Percentiles rank a stretch among this genome's conserved stretches.
These are phyloP conservation scores for Fusarium mexicanum DNA, from an alignment of 2,329 filamentous ascomycete species.

Conservation along the genomic window DNA sequence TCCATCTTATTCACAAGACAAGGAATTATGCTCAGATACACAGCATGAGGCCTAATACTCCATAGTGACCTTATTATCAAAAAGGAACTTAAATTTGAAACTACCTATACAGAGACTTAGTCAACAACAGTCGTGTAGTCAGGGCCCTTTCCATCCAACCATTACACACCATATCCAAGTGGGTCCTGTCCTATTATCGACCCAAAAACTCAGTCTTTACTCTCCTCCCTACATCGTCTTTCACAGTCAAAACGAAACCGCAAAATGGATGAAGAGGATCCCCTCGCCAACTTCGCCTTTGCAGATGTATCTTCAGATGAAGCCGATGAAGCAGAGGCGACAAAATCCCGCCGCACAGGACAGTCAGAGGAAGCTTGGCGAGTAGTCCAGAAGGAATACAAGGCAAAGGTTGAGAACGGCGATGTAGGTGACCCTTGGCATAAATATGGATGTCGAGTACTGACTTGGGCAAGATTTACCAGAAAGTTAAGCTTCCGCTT, in stretches of 20 bases:
- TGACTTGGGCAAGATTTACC: conserved; percentile 52
- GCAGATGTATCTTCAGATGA: conserved; percentile 51
- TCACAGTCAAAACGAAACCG: not conserved
- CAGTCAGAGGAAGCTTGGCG: conserved; percentile 63
- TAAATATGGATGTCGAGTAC: not conserved
- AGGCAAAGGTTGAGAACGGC: conserved; percentile 63
- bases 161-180: conserved; percentile 21
- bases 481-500: conserved; percentile 55
- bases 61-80: not conserved
- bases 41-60: not conserved
- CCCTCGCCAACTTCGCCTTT: conserved; percentile 46
- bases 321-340: conserved; percentile 44
- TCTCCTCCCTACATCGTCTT: not conserved
- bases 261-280: conserved; percentile 45
- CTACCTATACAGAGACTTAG: not conserved
- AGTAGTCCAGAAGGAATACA: conserved; percentile 56
- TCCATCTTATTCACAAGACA: not conserved
- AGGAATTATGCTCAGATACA: not conserved
- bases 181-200: conserved; percentile 28
- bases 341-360: conserved; percentile 48
- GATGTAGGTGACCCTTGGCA: conserved; percentile 51
- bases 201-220: conserved; percentile 18
- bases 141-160: not conserved
- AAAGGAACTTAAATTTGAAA: not conserved
- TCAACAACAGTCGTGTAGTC: not conserved